Evolutionary conservation across 2,329 filamentous ascomycete species (phyloP), one percentile per base, ranked within the genome.

Genomic region (Trichoderma atroviride): DNA sequence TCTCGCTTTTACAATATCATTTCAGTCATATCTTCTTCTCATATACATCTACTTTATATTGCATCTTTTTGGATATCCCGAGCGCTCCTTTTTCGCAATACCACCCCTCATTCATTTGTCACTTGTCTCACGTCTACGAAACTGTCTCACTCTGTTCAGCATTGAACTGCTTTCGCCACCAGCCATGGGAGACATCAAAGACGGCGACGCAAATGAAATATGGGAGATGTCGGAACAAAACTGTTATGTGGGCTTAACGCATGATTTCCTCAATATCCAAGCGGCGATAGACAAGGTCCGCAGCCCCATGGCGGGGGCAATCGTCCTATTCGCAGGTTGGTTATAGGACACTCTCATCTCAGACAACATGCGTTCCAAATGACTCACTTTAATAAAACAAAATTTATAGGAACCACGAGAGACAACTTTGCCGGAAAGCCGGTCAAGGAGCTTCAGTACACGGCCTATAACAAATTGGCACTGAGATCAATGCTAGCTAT

Each of bases 361-460:
- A 3, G 24, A 1, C 11, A 50, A 24, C n/a, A 10, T 24, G 5
- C 24, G 27, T 19, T 43, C 19, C 19, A 43, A n/a, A 43, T 43
- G 16, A 16, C 24, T 56, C 31, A 14, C 9, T 7, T 47, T 53
- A 27, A 59, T 22, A 31, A 22, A 33, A 31, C 9, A 22, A 24
- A 5, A 27, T 2, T 7, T n/a, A 37, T 4, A 91, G 91, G 92
- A 66, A 94, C 91, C 1, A 96, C 93, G 2, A 85, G 93, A 69
- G 90, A 95, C 80, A 89, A 85, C 74, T 96, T 96, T 79, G 84
- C 82, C 65, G 84, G 86, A 69, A 90, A 91, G 71, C 83, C 89
- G n/a, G 92, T 96, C 70, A 88, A 88, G 40, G 88, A 91, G 64
- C 88, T 96, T 2, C 84, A 90, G 64, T 96, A 96, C 81, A 88